Base-by-base conservation (phyloP, 1,284 basidiomycete genomes). In the Fomitiporia mediterranea region DNA sequence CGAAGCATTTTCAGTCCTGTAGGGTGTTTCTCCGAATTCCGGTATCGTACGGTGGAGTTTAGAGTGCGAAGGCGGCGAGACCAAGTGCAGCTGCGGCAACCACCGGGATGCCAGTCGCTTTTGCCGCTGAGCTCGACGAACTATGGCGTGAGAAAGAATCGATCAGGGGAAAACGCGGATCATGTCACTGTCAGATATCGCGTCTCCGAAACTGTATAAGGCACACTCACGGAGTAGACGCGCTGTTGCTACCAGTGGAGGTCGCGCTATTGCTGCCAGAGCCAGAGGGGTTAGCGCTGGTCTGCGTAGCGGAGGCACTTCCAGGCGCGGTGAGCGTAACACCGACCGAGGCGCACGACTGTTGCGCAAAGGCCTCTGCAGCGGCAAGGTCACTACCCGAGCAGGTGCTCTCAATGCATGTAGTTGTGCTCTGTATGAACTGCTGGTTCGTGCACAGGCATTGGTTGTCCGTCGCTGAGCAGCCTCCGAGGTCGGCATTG, bases 391-490 rank as follows among this genome's bases (percentile, higher is more conserved):
- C 81, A 23, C 47, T 49, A 48, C 77, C 77, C 0, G 62, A 55
- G 72, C 83, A 84, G 17, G 71, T 60, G 1, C 39, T 19, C 54
- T 64, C 39, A 61, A 84, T 75, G 65, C 83, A 84, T 1, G 57
- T 4, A 35, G 77, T 78, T 55, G 75, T 74, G 56, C 68, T 69
- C 54, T 61, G 51, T 63, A 84, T 67, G 67, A 82, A 86, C 5
- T 58, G 51, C 9, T 63, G 2, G 65, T 66, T 71, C 4, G 71
- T 70, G 76, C 83, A 84, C 35, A 83, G 71, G 62, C 83, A 86
- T 35, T 59, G 61, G 63, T 76, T 71, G 64, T 83, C 78, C 13
- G 63, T 65, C 2, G 64, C 34, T 21, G 58, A n/a, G 69, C 83
- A 84, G 54, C 60, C 64, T 50, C 70, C 76, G 30, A 68, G 64